These are phyloP conservation scores for Moesziomyces parantarcticus DNA, from an alignment of 1,284 basidiomycete species.

Conservation along the genomic window DNA sequence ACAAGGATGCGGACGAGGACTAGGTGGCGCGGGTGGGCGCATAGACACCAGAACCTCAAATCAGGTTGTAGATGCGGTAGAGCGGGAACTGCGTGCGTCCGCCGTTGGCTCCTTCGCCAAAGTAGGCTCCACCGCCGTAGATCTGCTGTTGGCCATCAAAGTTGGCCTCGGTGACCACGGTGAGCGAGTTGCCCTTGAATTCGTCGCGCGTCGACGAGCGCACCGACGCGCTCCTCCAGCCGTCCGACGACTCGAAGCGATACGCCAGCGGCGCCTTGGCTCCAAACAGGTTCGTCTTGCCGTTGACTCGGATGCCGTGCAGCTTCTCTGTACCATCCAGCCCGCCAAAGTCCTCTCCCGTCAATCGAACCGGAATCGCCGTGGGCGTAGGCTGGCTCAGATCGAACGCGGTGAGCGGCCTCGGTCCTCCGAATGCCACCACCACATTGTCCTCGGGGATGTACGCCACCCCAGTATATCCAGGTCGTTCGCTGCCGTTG, in stretches of 20 bases:
- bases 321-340: constrained; percentile 61
- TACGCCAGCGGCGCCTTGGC: constrained; percentile 61
- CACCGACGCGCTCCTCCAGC: constrained; percentile 54
- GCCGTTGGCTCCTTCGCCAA: constrained; percentile 58
- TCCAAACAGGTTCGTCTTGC: constrained; percentile 50
- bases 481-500: constrained; percentile 60
- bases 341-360: constrained; percentile 50
- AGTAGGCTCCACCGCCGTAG: constrained; percentile 64
- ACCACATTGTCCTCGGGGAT: constrained; percentile 51
- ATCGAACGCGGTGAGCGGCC: constrained; percentile 59
- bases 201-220: constrained; percentile 43
- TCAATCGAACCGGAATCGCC: constrained; percentile 45
- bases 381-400: constrained; percentile 35
- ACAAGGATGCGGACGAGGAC: background rate
- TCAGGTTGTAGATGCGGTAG: constrained; percentile 41
- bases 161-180: constrained; percentile 56
- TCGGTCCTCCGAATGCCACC: constrained; percentile 63
- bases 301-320: constrained; percentile 33
- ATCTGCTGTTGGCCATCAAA: constrained; percentile 52
- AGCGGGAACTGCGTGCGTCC: constrained; percentile 53
- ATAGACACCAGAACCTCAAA: constrained; percentile 1
- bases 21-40: too few relatives aligned
- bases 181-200: constrained; percentile 57
- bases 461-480: constrained; percentile 62
- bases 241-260: constrained; percentile 53